Evolutionary conservation across 2,329 filamentous ascomycete species (phyloP), one percentile per base, ranked within the genome.

Genomic region (Stenocarpella maydis): DNA sequence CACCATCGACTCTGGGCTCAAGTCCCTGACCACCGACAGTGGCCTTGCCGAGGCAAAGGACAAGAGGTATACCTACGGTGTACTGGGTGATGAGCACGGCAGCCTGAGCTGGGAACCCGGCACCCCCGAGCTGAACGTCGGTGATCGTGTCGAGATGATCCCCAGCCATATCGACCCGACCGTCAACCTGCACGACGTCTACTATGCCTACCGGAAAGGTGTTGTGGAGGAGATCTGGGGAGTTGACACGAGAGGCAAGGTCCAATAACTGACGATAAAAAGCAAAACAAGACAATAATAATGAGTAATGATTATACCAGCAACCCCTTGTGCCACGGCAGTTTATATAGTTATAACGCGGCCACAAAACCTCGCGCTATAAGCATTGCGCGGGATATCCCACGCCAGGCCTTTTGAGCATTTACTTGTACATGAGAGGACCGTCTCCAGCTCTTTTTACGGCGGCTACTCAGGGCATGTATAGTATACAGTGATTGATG

Each of bases 91-190:
- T 71, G 84, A 86, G 75, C 84, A 86, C 64, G 84, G 84, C 1
- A 81, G 80, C 3, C 72, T 86, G 53, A 78, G 53, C 12, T 86
- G 84, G 84, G 79, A 80, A 4, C 79, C 82, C 12, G 79, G 77
- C 8, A 76, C 72, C 14, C 78, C 78, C 2, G 77, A 73, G 2
- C 73, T 86, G 53, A 73, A 75, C 2, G 77, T 86, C 34, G 84
- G 84, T 0, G 83, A 85, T 74, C 75, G 81, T 4, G 79, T 86
- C 14, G 82, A 85, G 75, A 85, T 87, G 83, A 76, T 87, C 15
- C 85, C 84, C 0, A 86, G 84, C 72, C 85, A 87, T 74, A 87
- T 87, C 67, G 85, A 87, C 73, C 84, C 85, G 0, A 87, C 85
- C 0, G 80, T 87, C 66, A 87, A 87, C 69, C 73, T 87, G 67